These are phyloP conservation scores for Ormosia semicastrata DNA, from an alignment of 306 rosid genomes.

Conservation along the genomic window DNA sequence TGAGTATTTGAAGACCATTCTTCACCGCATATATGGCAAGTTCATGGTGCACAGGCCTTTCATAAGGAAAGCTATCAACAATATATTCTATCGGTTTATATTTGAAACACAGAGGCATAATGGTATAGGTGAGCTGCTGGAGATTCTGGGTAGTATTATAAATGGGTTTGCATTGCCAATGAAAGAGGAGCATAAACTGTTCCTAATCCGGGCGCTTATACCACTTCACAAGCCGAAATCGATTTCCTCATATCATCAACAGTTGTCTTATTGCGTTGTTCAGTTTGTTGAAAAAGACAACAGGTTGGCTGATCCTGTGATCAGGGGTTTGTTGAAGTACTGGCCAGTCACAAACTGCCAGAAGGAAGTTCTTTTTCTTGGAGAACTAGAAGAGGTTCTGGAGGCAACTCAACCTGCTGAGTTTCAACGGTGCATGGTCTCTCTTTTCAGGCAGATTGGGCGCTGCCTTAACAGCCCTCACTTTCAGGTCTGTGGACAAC, in stretches of 20 bases:
- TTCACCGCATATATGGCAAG: constrained; percentile 70
- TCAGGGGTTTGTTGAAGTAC: constrained; percentile 64
- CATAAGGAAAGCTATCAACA: constrained; percentile 66
- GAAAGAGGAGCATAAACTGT: constrained; percentile 74
- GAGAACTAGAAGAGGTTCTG: constrained; percentile 63
- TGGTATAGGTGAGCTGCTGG: constrained; percentile 66
- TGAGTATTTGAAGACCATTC: constrained; percentile 58
- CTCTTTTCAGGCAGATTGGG: constrained; percentile 63
- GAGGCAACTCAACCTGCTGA: constrained; percentile 52
- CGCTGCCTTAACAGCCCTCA: constrained; percentile 74
- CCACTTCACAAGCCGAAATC: constrained; percentile 71
- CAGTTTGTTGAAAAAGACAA: constrained; percentile 75
- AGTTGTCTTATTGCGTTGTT: constrained; percentile 56
- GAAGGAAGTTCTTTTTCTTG: constrained; percentile 74
- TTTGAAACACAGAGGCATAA: constrained; percentile 70
- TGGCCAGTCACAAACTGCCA: constrained; percentile 78
- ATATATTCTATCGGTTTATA: constrained; percentile 63
- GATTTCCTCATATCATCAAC: constrained; percentile 48
- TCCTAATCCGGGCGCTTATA: constrained; percentile 56
- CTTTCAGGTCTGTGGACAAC: constrained; percentile 54
- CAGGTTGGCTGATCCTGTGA: constrained; percentile 63
- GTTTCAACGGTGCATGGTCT: constrained; percentile 44
- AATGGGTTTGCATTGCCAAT: constrained; percentile 68
- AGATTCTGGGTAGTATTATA: constrained; percentile 67
- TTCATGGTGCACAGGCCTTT: constrained; percentile 76